Evolutionary conservation across 805 yeast species (phyloP).

Genomic region (Metschnikowia vanudenii): DNA sequence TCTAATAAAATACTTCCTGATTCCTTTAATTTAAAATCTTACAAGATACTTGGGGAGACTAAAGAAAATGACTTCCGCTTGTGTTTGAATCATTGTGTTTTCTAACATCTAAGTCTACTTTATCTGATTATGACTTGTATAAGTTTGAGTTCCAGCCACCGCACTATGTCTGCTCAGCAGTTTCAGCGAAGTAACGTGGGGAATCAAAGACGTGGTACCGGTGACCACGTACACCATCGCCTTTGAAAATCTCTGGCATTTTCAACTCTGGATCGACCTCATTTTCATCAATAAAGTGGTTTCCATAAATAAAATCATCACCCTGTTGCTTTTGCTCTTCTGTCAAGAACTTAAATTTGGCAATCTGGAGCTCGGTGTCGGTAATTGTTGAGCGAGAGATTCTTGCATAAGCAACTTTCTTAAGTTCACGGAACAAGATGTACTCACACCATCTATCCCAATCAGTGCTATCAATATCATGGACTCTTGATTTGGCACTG

Average conservation of each 20-base stretch:
- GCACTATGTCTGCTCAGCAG: constrained; percentile 6
- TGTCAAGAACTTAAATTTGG: constrained; percentile 70
- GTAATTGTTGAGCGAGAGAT: constrained; percentile 91
- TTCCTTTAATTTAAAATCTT: background rate
- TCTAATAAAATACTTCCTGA: background rate
- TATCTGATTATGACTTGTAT: background rate
- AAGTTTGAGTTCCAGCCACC: background rate
- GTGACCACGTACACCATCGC: constrained; percentile 93
- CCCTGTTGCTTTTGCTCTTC: constrained; percentile 33
- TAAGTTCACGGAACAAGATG: constrained; percentile 80
- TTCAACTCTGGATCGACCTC: constrained; percentile 59
- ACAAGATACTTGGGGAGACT: too few species aligned
- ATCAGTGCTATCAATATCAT: constrained; percentile 89
- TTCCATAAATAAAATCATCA: constrained; percentile 48
- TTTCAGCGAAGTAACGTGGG: constrained; percentile 71
- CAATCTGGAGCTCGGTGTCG: constrained; percentile 95
- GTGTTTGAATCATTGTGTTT: background rate
- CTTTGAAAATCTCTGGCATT: constrained; percentile 78
- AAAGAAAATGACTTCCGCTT: too few species aligned
- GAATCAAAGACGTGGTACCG: constrained; percentile 91
- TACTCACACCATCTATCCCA: constrained; percentile 99
- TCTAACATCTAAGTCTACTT: background rate
- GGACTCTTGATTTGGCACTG: constrained; percentile 78
- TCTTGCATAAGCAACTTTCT: constrained; percentile 90
- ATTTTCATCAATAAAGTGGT: constrained; percentile 54